A percentile compares a stretch with the other conserved stretches of the same genome.
Evolutionary conservation across 371 early-diverging fungal species (phyloP).

Genomic region (Zopfochytrium polystomum): DNA sequence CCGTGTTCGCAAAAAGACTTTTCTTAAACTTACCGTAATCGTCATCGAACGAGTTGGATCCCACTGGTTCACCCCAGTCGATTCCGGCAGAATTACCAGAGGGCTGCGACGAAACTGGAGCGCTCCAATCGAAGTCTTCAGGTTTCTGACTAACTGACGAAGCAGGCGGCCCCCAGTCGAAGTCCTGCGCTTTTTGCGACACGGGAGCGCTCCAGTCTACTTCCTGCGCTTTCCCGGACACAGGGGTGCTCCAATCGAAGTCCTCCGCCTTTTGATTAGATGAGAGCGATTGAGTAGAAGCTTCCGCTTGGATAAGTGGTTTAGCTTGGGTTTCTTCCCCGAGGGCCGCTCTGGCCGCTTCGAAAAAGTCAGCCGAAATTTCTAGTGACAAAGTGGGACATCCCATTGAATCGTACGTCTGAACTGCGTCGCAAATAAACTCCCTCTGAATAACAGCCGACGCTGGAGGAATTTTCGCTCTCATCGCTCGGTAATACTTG

Average conservation of each 20-base stretch:
- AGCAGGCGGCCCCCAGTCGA: conserved; percentile 28
- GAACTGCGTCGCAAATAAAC: conserved; percentile 58
- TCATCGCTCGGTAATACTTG: conserved; percentile 38
- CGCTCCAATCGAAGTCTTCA: conserved; percentile 40
- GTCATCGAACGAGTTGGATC: conserved; percentile 27
- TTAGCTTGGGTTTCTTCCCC: neutral
- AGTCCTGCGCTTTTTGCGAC: conserved; percentile 16
- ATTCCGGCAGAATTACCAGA: conserved; percentile 5
- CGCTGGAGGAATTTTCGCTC: conserved; percentile 28
- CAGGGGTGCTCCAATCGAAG: conserved; percentile 17
- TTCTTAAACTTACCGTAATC: conserved; percentile 48
- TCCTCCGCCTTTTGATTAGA: conserved; percentile 8
- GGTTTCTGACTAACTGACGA: conserved; percentile 5
- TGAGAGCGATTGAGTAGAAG: neutral
- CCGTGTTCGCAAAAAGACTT: conserved; percentile 18
- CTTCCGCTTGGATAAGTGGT: conserved; percentile 4
- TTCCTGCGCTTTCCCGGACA: conserved; percentile 23
- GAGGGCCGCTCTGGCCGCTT: conserved; percentile 1
- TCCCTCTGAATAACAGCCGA: conserved; percentile 46
- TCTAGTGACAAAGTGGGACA: conserved; percentile 70
- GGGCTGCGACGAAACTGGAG: conserved; percentile 15
- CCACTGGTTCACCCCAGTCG: conserved; percentile 41
- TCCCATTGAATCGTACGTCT: conserved; percentile 72
- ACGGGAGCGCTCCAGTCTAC: conserved; percentile 15
- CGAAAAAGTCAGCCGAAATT: conserved; percentile 39